phyloP scores from a whole-genome alignment of 306 rosid species.

The Alnus glutinosa region DNA sequence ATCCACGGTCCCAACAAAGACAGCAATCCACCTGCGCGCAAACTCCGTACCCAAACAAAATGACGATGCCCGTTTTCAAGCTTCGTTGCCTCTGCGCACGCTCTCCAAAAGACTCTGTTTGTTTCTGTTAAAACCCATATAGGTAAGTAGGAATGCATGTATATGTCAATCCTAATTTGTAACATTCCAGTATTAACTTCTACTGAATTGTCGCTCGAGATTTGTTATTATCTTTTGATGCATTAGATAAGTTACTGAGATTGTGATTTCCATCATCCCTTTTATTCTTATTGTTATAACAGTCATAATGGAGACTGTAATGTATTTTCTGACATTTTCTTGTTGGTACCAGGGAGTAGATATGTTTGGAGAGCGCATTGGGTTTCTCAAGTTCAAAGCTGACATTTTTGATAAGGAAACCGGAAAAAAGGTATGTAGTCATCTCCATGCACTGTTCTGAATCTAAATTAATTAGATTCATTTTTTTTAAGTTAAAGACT shows the following conservation, averaged over 20 bases:
- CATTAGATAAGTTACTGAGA: neutral
- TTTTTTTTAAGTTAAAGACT: constrained; percentile 14
- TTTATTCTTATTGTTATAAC: neutral
- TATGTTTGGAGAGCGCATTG: constrained; percentile 83
- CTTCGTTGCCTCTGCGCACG: constrained; percentile 27
- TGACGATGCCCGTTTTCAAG: constrained; percentile 30
- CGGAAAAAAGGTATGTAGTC: constrained; percentile 60
- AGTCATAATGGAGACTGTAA: neutral
- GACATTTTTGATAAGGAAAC: constrained; percentile 75
- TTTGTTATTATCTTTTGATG: neutral
- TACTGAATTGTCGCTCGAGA: neutral
- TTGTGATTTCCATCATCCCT: neutral
- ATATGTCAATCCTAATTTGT: neutral
- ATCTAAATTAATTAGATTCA: neutral
- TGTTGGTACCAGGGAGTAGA: constrained; percentile 69
- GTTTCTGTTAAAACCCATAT: too few species aligned
- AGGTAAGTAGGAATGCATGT: neutral
- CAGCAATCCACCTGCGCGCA: neutral
- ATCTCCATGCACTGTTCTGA: constrained; percentile 17
- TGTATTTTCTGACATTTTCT: neutral
- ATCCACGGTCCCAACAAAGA: too few species aligned
- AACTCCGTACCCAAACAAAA: neutral
- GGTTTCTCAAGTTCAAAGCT: constrained; percentile 88
- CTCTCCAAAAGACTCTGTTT: constrained; percentile 28
- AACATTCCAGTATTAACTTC: neutral